These are phyloP conservation scores for Theileria orientalis DNA, from an alignment of 169 alveolate genomes.

Conservation along the genomic window DNA sequence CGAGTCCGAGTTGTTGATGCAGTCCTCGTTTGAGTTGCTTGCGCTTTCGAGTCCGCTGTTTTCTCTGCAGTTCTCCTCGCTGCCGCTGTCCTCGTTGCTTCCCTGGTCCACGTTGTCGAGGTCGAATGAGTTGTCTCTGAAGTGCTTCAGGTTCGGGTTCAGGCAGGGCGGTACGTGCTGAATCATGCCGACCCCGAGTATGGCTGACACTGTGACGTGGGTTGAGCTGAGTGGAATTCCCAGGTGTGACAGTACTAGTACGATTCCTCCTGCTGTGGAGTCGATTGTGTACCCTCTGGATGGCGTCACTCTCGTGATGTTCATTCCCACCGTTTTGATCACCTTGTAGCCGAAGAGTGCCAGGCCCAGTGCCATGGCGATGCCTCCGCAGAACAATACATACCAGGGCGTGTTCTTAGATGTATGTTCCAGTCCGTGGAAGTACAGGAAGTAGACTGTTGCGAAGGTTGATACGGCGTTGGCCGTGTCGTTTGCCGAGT, in stretches of 20 bases:
- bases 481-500: slow-evolving; percentile 84
- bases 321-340: slow-evolving; percentile 78
- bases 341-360: slow-evolving; percentile 79
- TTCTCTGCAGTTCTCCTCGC: neutral
- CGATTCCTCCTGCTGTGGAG: slow-evolving; percentile 75
- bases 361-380: slow-evolving; percentile 80
- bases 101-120: slow-evolving; percentile 11
- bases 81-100: neutral
- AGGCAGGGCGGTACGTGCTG: slow-evolving; percentile 1
- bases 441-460: slow-evolving; percentile 56
- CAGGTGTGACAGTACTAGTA: slow-evolving; percentile 73
- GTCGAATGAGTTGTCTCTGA: neutral
- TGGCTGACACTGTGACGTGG: slow-evolving; percentile 82
- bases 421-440: slow-evolving; percentile 38
- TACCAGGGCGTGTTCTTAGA: slow-evolving; percentile 76
- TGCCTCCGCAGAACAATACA: slow-evolving; percentile 79
- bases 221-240: slow-evolving; percentile 87
- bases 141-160: neutral
- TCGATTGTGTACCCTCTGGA: slow-evolving; percentile 83
- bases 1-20: too few species aligned
- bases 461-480: slow-evolving; percentile 83
- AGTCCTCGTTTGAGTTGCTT: too few species aligned
- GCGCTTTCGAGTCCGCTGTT: neutral
- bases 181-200: slow-evolving; percentile 81
- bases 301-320: slow-evolving; percentile 78